Percentiles rank a stretch among this genome's conserved stretches.
These are phyloP conservation scores for Kodamaea kakaduensis DNA, from an alignment of 805 yeast genomes.

Conservation along the genomic window DNA sequence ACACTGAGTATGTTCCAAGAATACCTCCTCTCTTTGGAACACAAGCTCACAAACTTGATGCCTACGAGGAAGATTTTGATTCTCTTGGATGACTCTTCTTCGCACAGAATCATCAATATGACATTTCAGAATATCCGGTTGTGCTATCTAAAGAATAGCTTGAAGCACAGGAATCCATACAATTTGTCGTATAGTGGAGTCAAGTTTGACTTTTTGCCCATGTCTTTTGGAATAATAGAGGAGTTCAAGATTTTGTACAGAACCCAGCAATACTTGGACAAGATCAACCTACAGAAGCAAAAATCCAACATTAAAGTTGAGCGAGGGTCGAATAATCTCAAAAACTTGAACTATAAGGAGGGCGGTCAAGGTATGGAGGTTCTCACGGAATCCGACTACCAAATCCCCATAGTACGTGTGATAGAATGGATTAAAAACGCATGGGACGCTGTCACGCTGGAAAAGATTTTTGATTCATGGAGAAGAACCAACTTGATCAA, in stretches of 20 bases:
- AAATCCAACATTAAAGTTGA: slow-evolving; percentile 13
- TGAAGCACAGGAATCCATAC: slow-evolving; percentile 35
- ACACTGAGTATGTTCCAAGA: slow-evolving; percentile 61
- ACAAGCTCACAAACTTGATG: slow-evolving; percentile 44
- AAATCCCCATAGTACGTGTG: slow-evolving; percentile 50
- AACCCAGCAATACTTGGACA: slow-evolving; percentile 50
- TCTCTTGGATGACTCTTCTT: slow-evolving; percentile 56
- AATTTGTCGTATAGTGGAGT: slow-evolving; percentile 38
- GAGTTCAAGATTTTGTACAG: slow-evolving; percentile 59
- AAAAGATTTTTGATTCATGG: slow-evolving; percentile 34
- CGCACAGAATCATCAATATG: slow-evolving; percentile 50
- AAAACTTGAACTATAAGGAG: slow-evolving; percentile 4
- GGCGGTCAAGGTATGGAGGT: slow-evolving; percentile 22
- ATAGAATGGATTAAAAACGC: slow-evolving; percentile 56
- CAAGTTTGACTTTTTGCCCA: slow-evolving; percentile 53
- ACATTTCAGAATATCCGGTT: slow-evolving; percentile 34
- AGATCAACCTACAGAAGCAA: slow-evolving; percentile 33
- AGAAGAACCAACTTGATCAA: slow-evolving; percentile 31
- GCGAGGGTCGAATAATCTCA: slow-evolving; percentile 3
- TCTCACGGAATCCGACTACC: slow-evolving; percentile 38
- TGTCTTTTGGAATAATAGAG: slow-evolving; percentile 60
- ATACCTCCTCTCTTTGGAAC: slow-evolving; percentile 58
- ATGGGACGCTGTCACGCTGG: slow-evolving; percentile 44
- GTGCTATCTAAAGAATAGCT: slow-evolving; percentile 36
- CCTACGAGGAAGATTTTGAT: slow-evolving; percentile 49